Evolutionary conservation across 139 green algal genomes (phyloP), one percentile per base, ranked within the genome.

Genomic region (Protoeuglena noctilucae): DNA sequence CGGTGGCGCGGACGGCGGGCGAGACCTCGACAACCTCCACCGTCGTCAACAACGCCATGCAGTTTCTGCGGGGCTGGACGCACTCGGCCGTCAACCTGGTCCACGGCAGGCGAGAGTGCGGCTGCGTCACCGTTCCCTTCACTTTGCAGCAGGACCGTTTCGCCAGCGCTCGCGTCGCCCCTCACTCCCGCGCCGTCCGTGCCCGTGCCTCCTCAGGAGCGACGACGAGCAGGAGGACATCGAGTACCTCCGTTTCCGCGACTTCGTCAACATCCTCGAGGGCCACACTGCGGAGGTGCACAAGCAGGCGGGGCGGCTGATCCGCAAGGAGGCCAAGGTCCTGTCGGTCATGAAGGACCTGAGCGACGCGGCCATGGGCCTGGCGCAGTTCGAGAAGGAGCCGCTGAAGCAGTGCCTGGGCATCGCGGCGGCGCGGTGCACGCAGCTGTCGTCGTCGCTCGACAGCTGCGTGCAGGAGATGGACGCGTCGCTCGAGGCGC

Each of bases 251-350:
- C 27, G 21, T 14, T 18, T 63, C 26, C 34, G 34, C 7, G 34
- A 43, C 9, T 43, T 94, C 65, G 65, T 93, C 25, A 60, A 63
- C 27, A 53, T 69, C 26, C 77, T 96, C 47, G 88, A 95, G 63
- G 46, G 48, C 0, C 84, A 94, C 63, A 60, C 95, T 47, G 61
- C 41, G 2, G 87, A 95, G 67, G 81, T 75, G 12, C 80, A 88
- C 53, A 46, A 74, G 21, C 79, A 94, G 57, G 71, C 72, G 1
- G 59, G 61, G 3, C 64, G 84, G 17, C 69, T 94, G 24, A 71
- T 85, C 21, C 67, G 62, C 24, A 82, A 88, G 54, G 80, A 93
- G 58, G 63, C 51, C 16, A 71, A 83, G 52, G 52, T 90, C 48
- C 72, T 63, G 2, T 19, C 39, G 1, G 51, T 63, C 28, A 67